Conservation (phyloP, 169 alveolate species). For the Miamiensis avidus region DNA sequence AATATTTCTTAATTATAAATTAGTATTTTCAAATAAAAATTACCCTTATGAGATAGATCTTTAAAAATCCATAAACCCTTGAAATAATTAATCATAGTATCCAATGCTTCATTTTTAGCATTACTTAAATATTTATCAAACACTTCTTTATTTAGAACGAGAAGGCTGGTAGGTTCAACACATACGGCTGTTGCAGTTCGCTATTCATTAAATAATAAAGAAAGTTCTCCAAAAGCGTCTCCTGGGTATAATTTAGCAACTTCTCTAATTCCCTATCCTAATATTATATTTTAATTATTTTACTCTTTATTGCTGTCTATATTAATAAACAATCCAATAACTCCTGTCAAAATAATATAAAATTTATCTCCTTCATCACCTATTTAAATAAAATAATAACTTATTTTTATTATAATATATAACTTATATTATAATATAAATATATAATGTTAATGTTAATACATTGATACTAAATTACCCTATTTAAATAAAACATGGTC, state of each 20-base stretch:
- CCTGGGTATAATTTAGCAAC: constrained; percentile 17
- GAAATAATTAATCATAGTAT: constrained; percentile 12
- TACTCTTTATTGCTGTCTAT: not conserved
- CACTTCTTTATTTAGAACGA: not conserved
- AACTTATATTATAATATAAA: no score
- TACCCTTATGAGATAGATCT: not conserved
- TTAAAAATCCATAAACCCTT: constrained; percentile 1
- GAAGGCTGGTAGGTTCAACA: not conserved
- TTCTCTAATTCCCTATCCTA: constrained; percentile 19
- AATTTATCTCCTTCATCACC: constrained; percentile 19
- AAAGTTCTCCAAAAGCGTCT: constrained; percentile 20
- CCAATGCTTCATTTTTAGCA: constrained; percentile 5
- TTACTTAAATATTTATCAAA: constrained; percentile 5
- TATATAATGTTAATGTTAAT: no score
- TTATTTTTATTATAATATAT: no score
- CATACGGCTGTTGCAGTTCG: constrained; percentile 20
- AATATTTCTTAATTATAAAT: no score
- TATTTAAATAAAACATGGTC: constrained; percentile 16
- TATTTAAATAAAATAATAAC: not conserved
- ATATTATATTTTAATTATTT: not conserved
- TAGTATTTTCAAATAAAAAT: not conserved
- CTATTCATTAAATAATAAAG: constrained; percentile 23
- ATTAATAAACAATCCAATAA: constrained; percentile 7
- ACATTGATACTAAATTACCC: not conserved
- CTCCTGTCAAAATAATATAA: constrained; percentile 14